phyloP scores from a whole-genome alignment of 225 moss, liverwort and hornwort species.

The Thuidium tamariscinum region DNA sequence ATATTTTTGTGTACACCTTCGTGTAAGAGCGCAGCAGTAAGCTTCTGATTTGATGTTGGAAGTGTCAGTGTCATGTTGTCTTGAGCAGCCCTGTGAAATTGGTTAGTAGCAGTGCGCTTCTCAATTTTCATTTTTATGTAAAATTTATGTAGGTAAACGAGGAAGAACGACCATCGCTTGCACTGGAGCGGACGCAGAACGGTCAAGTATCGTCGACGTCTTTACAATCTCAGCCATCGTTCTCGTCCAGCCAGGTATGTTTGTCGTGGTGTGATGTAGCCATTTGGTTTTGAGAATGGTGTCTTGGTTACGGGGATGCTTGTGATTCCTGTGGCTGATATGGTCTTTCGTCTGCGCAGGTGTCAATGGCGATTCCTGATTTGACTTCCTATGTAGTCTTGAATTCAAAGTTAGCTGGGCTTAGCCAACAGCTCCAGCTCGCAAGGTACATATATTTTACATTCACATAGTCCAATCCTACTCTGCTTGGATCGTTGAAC shows the following conservation, averaged over 20 bases:
- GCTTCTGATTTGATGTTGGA: not conserved
- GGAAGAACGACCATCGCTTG: slow-evolving; percentile 33
- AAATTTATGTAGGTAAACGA: slow-evolving; percentile 19
- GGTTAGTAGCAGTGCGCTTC: not conserved
- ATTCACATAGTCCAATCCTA: not conserved
- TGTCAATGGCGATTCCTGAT: slow-evolving; percentile 80
- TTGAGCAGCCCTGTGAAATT: not conserved
- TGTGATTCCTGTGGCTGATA: not conserved
- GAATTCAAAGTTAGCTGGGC: slow-evolving; percentile 68
- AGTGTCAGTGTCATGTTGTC: not conserved
- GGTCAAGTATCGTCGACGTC: slow-evolving; percentile 18
- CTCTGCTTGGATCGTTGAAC: not conserved
- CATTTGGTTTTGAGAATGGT: not conserved
- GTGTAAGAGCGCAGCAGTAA: not conserved
- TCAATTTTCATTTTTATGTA: not conserved
- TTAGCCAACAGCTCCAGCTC: slow-evolving; percentile 76
- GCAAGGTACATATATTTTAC: slow-evolving; percentile 29
- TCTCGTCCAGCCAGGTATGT: slow-evolving; percentile 66
- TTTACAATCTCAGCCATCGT: slow-evolving; percentile 43
- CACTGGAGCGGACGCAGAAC: slow-evolving; percentile 21
- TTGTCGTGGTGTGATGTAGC: not conserved
- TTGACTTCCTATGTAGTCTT: slow-evolving; percentile 71
- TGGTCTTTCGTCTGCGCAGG: slow-evolving; percentile 21
- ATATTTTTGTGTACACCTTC: not conserved
- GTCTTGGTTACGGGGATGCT: not conserved